Percentiles rank a stretch among this genome's conserved stretches.
phyloP scores from a whole-genome alignment of 2,329 filamentous ascomycete species.

The Capronia americana region DNA sequence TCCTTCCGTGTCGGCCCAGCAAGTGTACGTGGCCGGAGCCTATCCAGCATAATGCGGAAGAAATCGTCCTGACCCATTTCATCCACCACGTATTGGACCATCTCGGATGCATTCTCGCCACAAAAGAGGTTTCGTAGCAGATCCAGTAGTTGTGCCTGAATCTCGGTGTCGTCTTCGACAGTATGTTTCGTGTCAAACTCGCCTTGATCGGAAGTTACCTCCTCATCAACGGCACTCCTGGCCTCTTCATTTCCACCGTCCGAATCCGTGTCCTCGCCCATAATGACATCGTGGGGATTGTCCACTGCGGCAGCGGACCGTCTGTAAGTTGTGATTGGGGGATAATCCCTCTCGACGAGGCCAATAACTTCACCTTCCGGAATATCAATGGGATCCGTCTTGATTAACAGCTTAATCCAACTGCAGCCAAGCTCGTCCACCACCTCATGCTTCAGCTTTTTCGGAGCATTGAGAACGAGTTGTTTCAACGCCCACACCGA shows the following conservation, averaged over 20 bases:
- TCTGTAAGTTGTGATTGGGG: constrained; percentile 20
- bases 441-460: constrained; percentile 76
- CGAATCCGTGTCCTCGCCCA: constrained; percentile 43
- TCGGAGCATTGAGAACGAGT: constrained; percentile 74
- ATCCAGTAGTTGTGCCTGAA: constrained; percentile 90
- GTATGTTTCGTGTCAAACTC: constrained; percentile 68
- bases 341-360: constrained; percentile 39
- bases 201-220: constrained; percentile 61
- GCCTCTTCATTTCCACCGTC: constrained; percentile 16
- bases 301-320: constrained; percentile 9
- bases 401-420: constrained; percentile 82
- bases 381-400: constrained; percentile 55
- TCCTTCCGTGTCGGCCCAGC: constrained; percentile 40
- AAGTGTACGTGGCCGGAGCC: constrained; percentile 67
- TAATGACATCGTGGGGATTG: constrained; percentile 31
- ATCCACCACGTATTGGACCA: constrained; percentile 84
- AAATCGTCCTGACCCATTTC: constrained; percentile 77
- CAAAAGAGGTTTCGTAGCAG: constrained; percentile 90
- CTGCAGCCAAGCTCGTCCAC: constrained; percentile 77
- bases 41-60: constrained; percentile 80
- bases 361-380: constrained; percentile 39
- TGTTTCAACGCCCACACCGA: constrained; percentile 95
- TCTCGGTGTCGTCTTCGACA: constrained; percentile 77
- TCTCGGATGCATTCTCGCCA: constrained; percentile 64
- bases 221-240: background rate